A percentile compares a stretch with the other conserved stretches of the same genome.
These are phyloP conservation scores for Syzygium oleosum DNA, from an alignment of 345 rosid genomes.

Conservation along the genomic window DNA sequence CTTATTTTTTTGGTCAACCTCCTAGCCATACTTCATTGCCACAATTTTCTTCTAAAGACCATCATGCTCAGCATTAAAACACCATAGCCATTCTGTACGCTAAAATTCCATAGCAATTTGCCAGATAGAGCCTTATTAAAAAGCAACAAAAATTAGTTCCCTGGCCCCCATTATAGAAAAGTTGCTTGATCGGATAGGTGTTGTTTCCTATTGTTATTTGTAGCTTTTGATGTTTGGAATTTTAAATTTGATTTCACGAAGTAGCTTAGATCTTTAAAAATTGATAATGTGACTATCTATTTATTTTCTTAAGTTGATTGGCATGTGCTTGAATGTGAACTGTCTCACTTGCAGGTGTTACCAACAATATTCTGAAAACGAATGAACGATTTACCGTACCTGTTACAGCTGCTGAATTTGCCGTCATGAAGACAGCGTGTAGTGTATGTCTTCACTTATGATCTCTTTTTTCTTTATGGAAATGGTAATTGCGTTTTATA, in stretches of 20 bases:
- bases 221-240: not conserved
- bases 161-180: not conserved
- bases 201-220: not conserved
- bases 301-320: not conserved
- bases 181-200: not conserved
- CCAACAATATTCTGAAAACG: slow-evolving; percentile 53
- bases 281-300: not conserved
- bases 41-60: not conserved
- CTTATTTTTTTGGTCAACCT: not conserved
- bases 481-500: not conserved
- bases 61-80: not conserved
- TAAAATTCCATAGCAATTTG: not conserved
- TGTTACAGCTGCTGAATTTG: slow-evolving; percentile 69
- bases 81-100: not conserved
- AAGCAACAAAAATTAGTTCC: not conserved
- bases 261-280: not conserved
- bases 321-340: not conserved
- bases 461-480: not conserved
- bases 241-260: not conserved
- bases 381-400: slow-evolving; percentile 60
- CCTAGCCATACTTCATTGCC: not conserved
- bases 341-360: slow-evolving; percentile 47
- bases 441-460: slow-evolving; percentile 40
- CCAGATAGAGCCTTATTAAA: not conserved
- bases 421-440: slow-evolving; percentile 83